Percentiles rank a stretch among this genome's conserved stretches.
These are phyloP conservation scores for Coniochaeta sp. DNA, from an alignment of 2,329 filamentous ascomycete species.

Conservation along the genomic window DNA sequence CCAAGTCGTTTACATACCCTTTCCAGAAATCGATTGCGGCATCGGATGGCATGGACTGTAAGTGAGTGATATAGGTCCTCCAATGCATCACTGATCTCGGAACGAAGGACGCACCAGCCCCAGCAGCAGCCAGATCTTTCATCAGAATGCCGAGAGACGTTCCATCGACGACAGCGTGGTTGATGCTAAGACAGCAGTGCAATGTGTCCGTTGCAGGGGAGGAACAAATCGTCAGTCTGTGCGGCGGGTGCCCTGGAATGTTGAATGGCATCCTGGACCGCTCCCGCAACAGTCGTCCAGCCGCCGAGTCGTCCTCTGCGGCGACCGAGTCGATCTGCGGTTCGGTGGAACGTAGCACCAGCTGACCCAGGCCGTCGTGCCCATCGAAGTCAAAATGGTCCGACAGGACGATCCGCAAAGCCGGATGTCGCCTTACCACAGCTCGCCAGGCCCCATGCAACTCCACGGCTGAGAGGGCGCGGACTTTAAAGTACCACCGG, in stretches of 20 bases:
- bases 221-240: slow-evolving; percentile 1
- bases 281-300: neutral
- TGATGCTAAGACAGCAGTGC: slow-evolving; percentile 20
- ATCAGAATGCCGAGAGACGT: slow-evolving; percentile 18
- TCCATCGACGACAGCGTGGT: slow-evolving; percentile 26
- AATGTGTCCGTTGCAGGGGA: neutral
- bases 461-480: neutral
- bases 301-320: neutral
- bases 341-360: neutral
- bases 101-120: neutral
- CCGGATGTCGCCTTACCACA: slow-evolving; percentile 20
- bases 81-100: slow-evolving; percentile 7
- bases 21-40: slow-evolving; percentile 19
- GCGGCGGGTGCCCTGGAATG: slow-evolving; percentile 1
- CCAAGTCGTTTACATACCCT: slow-evolving; percentile 13
- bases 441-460: slow-evolving; percentile 12
- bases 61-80: slow-evolving; percentile 11
- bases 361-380: slow-evolving; percentile 9
- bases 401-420: slow-evolving; percentile 24
- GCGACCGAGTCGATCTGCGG: slow-evolving; percentile 1
- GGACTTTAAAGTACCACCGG: neutral
- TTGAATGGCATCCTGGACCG: neutral
- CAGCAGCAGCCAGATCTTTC: neutral
- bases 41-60: slow-evolving; percentile 10
- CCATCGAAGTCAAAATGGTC: slow-evolving; percentile 13